Conservation (phyloP, 768 basidiomycete species). For the Termitomyces sp. region DNA sequence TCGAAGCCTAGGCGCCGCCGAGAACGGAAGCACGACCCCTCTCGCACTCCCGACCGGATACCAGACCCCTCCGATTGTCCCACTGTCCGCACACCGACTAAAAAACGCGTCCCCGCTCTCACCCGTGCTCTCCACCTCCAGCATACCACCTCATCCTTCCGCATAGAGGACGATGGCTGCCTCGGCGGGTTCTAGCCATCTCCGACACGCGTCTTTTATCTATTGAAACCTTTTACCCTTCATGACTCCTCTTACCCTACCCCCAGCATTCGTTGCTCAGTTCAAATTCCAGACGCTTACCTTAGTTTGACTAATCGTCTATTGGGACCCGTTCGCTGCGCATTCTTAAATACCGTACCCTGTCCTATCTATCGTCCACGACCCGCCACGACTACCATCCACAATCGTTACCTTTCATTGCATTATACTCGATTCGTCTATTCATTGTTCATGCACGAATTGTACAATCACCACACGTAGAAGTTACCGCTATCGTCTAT, state of each 20-base stretch:
- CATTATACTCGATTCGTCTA: too few species aligned
- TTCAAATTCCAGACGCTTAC: background rate
- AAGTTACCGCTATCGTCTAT: background rate
- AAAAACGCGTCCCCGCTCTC: conserved; percentile 13
- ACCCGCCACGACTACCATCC: too few species aligned
- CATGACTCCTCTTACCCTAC: background rate
- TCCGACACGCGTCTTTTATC: background rate
- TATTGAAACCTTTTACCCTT: background rate
- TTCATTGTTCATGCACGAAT: background rate
- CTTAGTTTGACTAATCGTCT: background rate
- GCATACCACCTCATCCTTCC: conserved; percentile 22
- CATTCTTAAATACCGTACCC: too few species aligned
- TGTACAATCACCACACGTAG: background rate
- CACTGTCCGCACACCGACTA: conserved; percentile 9
- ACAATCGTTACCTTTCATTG: background rate
- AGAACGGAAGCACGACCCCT: conserved; percentile 31
- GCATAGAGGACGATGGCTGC: conserved; percentile 34
- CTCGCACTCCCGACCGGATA: conserved; percentile 37
- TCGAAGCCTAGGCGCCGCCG: conserved; percentile 22
- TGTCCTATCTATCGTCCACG: background rate
- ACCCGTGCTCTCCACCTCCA: conserved; percentile 15
- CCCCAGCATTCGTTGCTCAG: background rate
- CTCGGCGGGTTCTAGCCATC: conserved; percentile 37
- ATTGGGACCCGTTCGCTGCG: background rate
- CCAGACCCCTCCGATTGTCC: conserved; percentile 18